phyloP scores from a whole-genome alignment of 2,329 filamentous ascomycete genomes.

The Ambrosiella beaveri region DNA sequence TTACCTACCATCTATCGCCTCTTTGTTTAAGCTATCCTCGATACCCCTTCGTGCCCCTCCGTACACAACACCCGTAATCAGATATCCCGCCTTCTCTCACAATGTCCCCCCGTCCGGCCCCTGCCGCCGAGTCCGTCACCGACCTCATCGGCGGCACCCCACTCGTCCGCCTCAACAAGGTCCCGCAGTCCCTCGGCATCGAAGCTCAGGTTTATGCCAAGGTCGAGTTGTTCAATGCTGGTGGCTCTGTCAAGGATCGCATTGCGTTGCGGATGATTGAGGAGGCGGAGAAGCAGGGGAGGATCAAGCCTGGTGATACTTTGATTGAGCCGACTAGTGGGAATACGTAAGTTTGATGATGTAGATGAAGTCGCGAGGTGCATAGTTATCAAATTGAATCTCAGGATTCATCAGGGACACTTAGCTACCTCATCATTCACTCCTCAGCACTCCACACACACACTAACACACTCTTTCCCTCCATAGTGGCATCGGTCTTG shows the following conservation, averaged over 20 bases:
- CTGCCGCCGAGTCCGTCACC: constrained; percentile 44
- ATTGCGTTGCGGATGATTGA: constrained; percentile 97
- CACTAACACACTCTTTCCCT: not conserved
- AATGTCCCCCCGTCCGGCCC: constrained; percentile 18
- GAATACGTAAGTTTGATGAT: constrained; percentile 46
- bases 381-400: too few species aligned
- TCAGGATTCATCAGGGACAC: too few species aligned
- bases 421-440: too few species aligned
- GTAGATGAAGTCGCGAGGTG: too few species aligned
- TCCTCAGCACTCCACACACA: not conserved
- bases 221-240: constrained; percentile 84
- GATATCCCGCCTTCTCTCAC: not conserved
- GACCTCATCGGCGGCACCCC: constrained; percentile 92
- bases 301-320: constrained; percentile 93
- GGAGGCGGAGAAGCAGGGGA: constrained; percentile 74
- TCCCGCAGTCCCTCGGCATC: constrained; percentile 80
- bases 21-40: too few species aligned
- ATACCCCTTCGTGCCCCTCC: too few species aligned
- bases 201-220: constrained; percentile 82
- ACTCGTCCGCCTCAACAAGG: constrained; percentile 82
- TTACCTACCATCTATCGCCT: too few species aligned
- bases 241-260: constrained; percentile 83
- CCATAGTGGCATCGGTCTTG: constrained; percentile 65
- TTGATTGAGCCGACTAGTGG: constrained; percentile 96
- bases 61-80: too few species aligned